phyloP scores from a whole-genome alignment of 1,284 basidiomycete species.

The Austroboletus niveus region DNA sequence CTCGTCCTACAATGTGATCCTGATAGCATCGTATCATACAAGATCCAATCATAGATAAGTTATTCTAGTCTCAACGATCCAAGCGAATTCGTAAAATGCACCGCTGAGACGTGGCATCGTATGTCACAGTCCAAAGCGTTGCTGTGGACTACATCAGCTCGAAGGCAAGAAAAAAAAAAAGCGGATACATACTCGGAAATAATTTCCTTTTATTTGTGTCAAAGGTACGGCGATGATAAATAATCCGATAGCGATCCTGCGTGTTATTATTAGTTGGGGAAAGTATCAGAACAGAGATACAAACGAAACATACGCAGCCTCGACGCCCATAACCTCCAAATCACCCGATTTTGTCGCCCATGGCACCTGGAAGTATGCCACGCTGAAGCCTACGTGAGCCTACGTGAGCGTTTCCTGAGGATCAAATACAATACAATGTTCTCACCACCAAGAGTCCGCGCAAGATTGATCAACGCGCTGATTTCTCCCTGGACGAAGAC shows the following conservation, averaged over 20 bases:
- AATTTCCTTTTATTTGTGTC: constrained; percentile 42
- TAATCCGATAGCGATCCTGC: constrained; percentile 42
- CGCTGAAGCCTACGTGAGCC: constrained; percentile 39
- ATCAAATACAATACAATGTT: neutral
- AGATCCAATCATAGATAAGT: neutral
- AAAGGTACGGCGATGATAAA: constrained; percentile 49
- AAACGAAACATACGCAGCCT: constrained; percentile 40
- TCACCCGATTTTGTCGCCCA: constrained; percentile 51
- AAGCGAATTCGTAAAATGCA: neutral
- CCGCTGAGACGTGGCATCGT: no score
- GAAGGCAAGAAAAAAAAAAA: neutral
- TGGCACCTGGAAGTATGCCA: constrained; percentile 57
- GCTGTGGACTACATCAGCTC: constrained; percentile 7
- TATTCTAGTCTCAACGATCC: neutral
- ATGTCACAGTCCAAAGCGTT: constrained; percentile 19
- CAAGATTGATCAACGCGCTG: constrained; percentile 51
- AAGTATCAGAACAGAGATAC: neutral
- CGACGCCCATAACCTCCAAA: constrained; percentile 47
- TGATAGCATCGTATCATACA: no score
- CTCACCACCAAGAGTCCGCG: constrained; percentile 46
- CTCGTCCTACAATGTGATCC: no score
- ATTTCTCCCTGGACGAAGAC: constrained; percentile 43
- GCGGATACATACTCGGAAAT: constrained; percentile 39
- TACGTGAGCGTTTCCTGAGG: neutral
- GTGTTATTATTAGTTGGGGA: neutral